Conservation (phyloP, 148 eudicot genomes). For the Chenopodium formosanum region DNA sequence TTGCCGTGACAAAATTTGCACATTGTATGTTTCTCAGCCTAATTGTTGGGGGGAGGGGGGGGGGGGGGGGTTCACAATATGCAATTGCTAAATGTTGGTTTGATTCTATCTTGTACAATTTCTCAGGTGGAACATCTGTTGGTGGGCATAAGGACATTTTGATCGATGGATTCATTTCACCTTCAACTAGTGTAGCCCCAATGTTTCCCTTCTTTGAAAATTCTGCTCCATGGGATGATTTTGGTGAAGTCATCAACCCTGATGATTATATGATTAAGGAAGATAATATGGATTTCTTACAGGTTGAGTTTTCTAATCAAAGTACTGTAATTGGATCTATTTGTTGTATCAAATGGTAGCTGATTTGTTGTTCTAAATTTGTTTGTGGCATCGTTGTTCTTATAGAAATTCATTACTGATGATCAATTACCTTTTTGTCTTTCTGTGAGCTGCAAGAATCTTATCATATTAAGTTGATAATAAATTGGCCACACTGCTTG, state of each 20-base stretch:
- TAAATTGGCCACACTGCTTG: neutral
- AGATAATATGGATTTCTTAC: slow-evolving; percentile 77
- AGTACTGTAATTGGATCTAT: neutral
- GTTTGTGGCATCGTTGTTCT: neutral
- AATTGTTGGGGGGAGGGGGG: neutral
- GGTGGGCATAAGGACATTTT: slow-evolving; percentile 68
- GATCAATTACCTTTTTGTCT: too few species aligned
- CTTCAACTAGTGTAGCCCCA: slow-evolving; percentile 79
- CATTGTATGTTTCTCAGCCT: neutral
- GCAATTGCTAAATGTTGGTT: neutral
- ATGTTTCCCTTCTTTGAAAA: slow-evolving; percentile 84
- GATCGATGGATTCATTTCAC: slow-evolving; percentile 82
- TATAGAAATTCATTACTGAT: too few species aligned
- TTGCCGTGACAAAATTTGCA: neutral
- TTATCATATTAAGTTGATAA: neutral
- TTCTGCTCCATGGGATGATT: slow-evolving; percentile 88
- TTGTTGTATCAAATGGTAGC: neutral
- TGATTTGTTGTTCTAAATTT: neutral
- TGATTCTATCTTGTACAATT: slow-evolving; percentile 15
- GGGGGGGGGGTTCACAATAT: neutral
- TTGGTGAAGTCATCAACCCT: slow-evolving; percentile 92
- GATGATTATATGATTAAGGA: slow-evolving; percentile 89
- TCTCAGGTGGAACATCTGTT: slow-evolving; percentile 46
- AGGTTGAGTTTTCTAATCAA: slow-evolving; percentile 35
- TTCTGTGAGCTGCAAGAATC: too few species aligned